Conservation (phyloP, 805 yeast species). For the Kluyveromyces dobzhanskii region DNA sequence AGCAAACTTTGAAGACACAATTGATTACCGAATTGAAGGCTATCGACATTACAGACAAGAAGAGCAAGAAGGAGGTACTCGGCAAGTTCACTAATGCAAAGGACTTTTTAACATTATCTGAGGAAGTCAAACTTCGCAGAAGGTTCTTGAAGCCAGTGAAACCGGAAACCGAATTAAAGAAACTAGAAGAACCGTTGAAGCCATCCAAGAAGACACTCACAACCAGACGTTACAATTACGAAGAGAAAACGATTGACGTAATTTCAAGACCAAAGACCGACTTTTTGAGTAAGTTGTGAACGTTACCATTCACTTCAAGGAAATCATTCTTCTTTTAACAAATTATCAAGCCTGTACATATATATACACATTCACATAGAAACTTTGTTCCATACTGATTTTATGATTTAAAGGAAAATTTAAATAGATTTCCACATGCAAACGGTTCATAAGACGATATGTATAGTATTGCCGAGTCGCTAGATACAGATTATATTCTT, state of each 20-base stretch:
- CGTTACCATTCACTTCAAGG: too few relatives aligned
- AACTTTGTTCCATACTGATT: too few relatives aligned
- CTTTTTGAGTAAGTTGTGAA: conserved; percentile 27
- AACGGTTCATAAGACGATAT: too few relatives aligned
- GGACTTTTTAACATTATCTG: conserved; percentile 21
- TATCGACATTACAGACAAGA: conserved; percentile 8
- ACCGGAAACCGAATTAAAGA: conserved; percentile 35
- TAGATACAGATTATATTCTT: too few relatives aligned
- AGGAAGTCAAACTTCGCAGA: conserved; percentile 35
- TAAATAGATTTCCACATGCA: too few relatives aligned
- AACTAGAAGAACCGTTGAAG: conserved; percentile 8
- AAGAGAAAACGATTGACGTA: conserved; percentile 41
- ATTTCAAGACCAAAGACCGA: conserved; percentile 49
- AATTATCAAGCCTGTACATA: too few relatives aligned
- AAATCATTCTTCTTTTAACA: too few relatives aligned
- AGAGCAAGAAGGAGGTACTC: conserved; percentile 33
- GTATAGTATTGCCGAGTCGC: too few relatives aligned
- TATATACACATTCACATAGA: too few relatives aligned
- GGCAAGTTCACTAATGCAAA: conserved; percentile 35
- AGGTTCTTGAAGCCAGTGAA: conserved; percentile 47
- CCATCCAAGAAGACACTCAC: conserved; percentile 43
- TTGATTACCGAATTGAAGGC: conserved; percentile 18
- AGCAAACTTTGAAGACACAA: conserved; percentile 18
- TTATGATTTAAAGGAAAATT: too few relatives aligned
- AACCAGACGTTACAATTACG: conserved; percentile 55